phyloP scores from a whole-genome alignment of 2,329 filamentous ascomycete genomes.

The Harringtonia lauricola region DNA sequence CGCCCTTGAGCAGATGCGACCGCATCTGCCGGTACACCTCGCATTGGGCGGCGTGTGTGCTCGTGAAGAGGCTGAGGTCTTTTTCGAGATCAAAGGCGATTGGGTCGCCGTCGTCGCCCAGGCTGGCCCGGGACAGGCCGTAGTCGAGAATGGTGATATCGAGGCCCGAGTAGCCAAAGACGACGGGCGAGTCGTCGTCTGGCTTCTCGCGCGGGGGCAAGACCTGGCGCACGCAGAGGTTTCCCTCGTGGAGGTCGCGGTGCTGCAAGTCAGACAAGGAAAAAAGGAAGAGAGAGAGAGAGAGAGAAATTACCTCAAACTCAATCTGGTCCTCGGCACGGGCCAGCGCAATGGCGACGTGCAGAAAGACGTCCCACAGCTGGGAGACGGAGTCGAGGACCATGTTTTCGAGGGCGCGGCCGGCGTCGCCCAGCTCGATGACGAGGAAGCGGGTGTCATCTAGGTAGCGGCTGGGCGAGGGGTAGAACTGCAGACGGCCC shows the following conservation, averaged over 20 bases:
- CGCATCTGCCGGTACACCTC: conserved; percentile 52
- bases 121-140: conserved; percentile 45
- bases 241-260: conserved; percentile 55
- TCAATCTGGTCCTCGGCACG: conserved; percentile 45
- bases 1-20: conserved; percentile 41
- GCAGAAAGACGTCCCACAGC: conserved; percentile 53
- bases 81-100: conserved; percentile 49
- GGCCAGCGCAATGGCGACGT: conserved; percentile 48
- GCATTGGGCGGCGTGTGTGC: conserved; percentile 48
- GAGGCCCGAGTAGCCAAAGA: conserved; percentile 48
- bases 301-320: conserved; percentile 39
- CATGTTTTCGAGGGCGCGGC: conserved; percentile 48
- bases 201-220: conserved; percentile 20
- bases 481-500: conserved; percentile 48
- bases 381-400: conserved; percentile 35
- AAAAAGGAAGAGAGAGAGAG: background rate
- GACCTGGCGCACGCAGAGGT: conserved; percentile 44
- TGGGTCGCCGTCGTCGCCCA: conserved; percentile 19
- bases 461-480: conserved; percentile 47
- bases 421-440: conserved; percentile 53
- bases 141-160: conserved; percentile 57
- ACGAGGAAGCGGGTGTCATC: conserved; percentile 48
- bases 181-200: conserved; percentile 19
- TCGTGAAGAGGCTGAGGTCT: conserved; percentile 48
- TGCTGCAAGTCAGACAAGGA: conserved; percentile 29